Conservation (phyloP, 345 rosid genomes). For the Eucalyptus erythrocorys region DNA sequence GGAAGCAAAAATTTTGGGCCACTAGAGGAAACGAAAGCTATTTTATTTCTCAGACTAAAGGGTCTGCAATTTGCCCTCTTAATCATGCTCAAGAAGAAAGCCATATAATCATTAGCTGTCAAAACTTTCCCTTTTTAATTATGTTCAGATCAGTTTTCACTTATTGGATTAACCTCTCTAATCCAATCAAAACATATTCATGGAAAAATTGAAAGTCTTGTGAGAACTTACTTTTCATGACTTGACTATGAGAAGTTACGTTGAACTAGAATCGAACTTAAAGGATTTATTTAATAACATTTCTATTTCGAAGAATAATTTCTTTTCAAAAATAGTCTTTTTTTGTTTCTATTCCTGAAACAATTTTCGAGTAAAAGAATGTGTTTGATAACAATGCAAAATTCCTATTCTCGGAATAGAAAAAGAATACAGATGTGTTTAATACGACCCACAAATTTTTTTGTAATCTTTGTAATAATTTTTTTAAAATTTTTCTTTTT, state of each 20-base stretch:
- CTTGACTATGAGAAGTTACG: background rate
- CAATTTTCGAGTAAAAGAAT: too few relatives aligned
- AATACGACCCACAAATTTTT: rapidly evolving
- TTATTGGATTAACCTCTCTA: background rate
- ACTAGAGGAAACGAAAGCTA: background rate
- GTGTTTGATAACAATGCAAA: too few relatives aligned
- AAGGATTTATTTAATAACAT: too few relatives aligned
- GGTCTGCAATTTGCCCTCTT: background rate
- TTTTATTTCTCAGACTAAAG: background rate
- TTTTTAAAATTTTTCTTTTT: too few relatives aligned
- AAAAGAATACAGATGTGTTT: too few relatives aligned
- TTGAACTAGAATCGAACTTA: background rate
- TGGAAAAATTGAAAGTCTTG: background rate
- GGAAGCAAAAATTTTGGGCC: background rate
- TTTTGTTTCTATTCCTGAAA: too few relatives aligned
- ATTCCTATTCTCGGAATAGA: too few relatives aligned
- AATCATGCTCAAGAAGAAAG: background rate
- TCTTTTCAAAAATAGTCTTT: too few relatives aligned
- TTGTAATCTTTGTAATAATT: too few relatives aligned
- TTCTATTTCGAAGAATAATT: too few relatives aligned
- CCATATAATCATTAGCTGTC: background rate
- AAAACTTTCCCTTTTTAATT: background rate
- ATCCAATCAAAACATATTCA: background rate
- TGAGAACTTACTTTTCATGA: background rate
- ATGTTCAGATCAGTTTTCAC: background rate